Conservation (phyloP, 2,329 filamentous ascomycete genomes). For the Metarhizium album region DNA sequence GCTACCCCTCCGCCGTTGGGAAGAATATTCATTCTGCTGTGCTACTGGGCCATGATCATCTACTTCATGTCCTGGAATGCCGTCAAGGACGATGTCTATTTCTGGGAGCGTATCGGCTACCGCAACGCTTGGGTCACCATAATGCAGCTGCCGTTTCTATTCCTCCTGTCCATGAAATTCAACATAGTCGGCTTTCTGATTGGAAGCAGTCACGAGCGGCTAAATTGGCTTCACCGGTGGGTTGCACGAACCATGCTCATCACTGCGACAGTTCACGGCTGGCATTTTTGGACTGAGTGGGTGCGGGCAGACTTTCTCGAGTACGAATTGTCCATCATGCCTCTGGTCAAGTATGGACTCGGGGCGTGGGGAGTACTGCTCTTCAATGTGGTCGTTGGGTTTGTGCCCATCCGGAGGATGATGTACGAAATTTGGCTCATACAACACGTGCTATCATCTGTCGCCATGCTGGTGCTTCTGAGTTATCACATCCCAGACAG, state of each 20-base stretch:
- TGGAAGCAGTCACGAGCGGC: conserved; percentile 54
- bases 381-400: conserved; percentile 54
- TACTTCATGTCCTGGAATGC: conserved; percentile 44
- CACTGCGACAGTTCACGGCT: conserved; percentile 58
- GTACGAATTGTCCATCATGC: conserved; percentile 48
- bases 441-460: conserved; percentile 54
- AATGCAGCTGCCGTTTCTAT: conserved; percentile 53
- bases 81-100: conserved; percentile 41
- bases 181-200: conserved; percentile 49
- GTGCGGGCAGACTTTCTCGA: conserved; percentile 46
- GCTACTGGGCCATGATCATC: conserved; percentile 48
- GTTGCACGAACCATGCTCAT: conserved; percentile 58
- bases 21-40: conserved; percentile 39
- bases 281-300: conserved; percentile 58
- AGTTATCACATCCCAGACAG: conserved; percentile 51
- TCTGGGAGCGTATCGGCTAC: conserved; percentile 55
- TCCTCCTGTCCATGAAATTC: conserved; percentile 49
- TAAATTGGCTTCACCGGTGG: conserved; percentile 69
- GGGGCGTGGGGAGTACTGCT: conserved; percentile 55
- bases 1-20: conserved; percentile 47
- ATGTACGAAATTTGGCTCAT: conserved; percentile 60
- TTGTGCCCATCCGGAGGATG: conserved; percentile 53
- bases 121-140: conserved; percentile 57
- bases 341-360: conserved; percentile 55
- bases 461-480: conserved; percentile 51